Conservation (phyloP, 1,284 basidiomycete species). For the Laetiporus sulphureus region DNA sequence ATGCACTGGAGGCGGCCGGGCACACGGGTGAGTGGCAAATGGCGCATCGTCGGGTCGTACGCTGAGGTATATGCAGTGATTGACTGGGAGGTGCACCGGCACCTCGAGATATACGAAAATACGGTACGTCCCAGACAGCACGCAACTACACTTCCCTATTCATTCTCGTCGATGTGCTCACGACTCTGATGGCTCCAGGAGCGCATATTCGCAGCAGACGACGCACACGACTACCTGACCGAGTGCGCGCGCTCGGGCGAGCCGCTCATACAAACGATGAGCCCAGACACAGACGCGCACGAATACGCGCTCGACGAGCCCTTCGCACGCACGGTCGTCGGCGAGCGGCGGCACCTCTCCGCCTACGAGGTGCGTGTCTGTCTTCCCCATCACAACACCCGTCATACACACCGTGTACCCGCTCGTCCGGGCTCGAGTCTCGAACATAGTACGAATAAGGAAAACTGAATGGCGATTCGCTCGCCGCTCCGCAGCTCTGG, state of each 20-base stretch:
- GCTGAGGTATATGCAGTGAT: conserved; percentile 9
- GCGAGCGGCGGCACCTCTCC: conserved; percentile 20
- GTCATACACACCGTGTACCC: no score
- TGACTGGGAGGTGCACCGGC: conserved; percentile 11
- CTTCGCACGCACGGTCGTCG: conserved; percentile 19
- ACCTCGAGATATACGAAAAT: conserved; percentile 8
- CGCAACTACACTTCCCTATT: no score
- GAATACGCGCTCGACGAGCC: conserved; percentile 24
- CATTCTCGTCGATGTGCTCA: no score
- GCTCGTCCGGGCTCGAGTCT: no score
- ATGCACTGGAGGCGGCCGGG: conserved; percentile 56
- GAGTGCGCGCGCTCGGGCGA: conserved; percentile 26
- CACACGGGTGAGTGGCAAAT: conserved; percentile 46
- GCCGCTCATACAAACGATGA: conserved; percentile 26
- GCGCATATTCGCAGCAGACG: conserved; percentile 28
- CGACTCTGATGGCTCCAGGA: conserved; percentile 12
- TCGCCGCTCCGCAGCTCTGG: conserved; percentile 43
- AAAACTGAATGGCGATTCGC: conserved; percentile 17
- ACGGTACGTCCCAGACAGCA: conserved; percentile 10
- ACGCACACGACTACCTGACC: conserved; percentile 21
- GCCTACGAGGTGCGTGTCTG: conserved; percentile 21
- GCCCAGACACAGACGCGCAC: conserved; percentile 22
- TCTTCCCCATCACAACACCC: not conserved
- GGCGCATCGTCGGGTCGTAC: not conserved
- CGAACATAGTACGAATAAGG: no score